Percentiles rank a stretch among this genome's conserved stretches.
Evolutionary conservation across 495 filamentous ascomycete genomes (phyloP).

Genomic region (Collariella sp.): DNA sequence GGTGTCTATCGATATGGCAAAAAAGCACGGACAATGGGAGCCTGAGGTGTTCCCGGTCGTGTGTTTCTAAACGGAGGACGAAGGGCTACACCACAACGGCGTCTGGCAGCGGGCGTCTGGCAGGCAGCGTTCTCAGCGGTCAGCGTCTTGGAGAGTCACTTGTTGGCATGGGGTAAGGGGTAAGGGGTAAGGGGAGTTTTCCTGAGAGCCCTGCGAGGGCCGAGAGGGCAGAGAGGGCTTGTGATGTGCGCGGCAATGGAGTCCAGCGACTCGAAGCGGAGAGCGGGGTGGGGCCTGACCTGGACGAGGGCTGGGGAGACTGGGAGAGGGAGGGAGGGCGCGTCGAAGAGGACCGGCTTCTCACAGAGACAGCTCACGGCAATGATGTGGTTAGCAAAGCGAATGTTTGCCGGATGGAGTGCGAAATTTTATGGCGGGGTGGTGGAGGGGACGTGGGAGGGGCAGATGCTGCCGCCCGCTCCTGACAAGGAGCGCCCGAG

Average conservation of each 20-base stretch:
- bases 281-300: constrained; percentile 3
- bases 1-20: no score
- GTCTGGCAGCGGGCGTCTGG: constrained; percentile 2
- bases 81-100: neutral
- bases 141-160: constrained; percentile 11
- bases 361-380: neutral
- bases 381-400: neutral
- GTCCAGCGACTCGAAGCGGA: neutral
- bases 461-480: neutral
- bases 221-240: no score
- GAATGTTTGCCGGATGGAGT: neutral
- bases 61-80: constrained; percentile 5
- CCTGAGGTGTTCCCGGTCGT: neutral
- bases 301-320: no score
- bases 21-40: no score
- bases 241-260: neutral
- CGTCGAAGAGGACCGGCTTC: neutral
- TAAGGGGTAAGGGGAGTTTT: no score
- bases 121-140: constrained; percentile 2
- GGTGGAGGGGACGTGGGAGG: neutral
- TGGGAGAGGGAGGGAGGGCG: neutral
- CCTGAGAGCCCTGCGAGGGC: neutral
- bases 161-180: constrained; percentile 9
- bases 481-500: neutral
- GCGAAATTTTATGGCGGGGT: constrained; percentile 4